Percentiles rank a stretch among this genome's conserved stretches.
These are phyloP conservation scores for Helminthosporium solani DNA, from an alignment of 2,329 filamentous ascomycete species.

Conservation along the genomic window DNA sequence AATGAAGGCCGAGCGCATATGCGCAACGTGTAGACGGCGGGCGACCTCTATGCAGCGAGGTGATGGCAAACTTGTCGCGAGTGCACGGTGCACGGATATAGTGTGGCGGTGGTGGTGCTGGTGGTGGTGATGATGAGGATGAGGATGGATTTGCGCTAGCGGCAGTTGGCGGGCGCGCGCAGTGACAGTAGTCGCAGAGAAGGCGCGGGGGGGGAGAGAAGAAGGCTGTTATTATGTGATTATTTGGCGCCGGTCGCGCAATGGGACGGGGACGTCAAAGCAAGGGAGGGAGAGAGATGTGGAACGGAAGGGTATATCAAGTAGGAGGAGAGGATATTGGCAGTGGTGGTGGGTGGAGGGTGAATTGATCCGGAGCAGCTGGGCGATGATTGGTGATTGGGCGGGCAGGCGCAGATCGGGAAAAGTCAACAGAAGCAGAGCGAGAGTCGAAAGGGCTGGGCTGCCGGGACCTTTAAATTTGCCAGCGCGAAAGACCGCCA, in stretches of 20 bases:
- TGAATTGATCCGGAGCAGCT: conserved; percentile 28
- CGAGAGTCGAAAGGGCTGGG: conserved; percentile 17
- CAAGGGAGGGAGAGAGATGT: conserved; percentile 23
- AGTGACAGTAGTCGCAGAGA: not conserved
- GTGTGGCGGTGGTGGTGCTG: conserved; percentile 10
- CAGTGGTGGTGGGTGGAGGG: conserved; percentile 22
- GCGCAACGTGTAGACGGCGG: no score
- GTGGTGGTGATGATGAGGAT: conserved; percentile 9
- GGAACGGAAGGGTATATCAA: no score
- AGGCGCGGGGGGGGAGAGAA: not conserved
- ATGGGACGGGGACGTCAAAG: conserved; percentile 14
- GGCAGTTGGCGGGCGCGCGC: conserved; percentile 20
- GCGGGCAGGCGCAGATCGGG: conserved; percentile 36
- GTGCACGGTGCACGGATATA: conserved; percentile 15
- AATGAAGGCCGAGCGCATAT: conserved; percentile 17
- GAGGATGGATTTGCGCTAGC: conserved; percentile 17
- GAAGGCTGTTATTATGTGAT: no score
- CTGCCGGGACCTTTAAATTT: conserved; percentile 18
- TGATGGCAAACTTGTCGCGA: conserved; percentile 18
- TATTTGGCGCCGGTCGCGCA: no score
- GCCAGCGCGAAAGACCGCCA: conserved; percentile 27
- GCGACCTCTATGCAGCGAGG: conserved; percentile 3
- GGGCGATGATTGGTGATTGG: conserved; percentile 38
- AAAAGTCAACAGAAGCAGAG: conserved; percentile 23
- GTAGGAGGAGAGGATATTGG: conserved; percentile 21